Evolutionary conservation across 2,329 filamentous ascomycete genomes (phyloP).

Genomic region (Cladosporium colombiae): DNA sequence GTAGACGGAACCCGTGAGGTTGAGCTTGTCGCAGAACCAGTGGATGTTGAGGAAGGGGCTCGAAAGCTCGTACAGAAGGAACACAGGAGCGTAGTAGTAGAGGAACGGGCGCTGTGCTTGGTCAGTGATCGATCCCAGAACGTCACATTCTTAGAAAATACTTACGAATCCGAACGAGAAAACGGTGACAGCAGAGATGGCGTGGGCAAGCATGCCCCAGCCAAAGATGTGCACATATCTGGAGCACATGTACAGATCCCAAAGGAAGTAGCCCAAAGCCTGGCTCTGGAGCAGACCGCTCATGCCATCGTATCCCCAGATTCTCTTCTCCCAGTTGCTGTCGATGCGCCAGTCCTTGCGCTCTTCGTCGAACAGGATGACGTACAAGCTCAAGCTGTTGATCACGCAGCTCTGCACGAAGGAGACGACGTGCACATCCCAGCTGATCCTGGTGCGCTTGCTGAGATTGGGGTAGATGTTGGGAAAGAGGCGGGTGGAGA

Average conservation of each 20-base stretch:
- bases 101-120: slow-evolving; percentile 70
- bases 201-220: slow-evolving; percentile 74
- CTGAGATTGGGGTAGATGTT: slow-evolving; percentile 64
- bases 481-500: slow-evolving; percentile 66
- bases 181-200: slow-evolving; percentile 70
- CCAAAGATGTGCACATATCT: slow-evolving; percentile 72
- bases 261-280: slow-evolving; percentile 80
- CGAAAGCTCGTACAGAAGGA: slow-evolving; percentile 86
- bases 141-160: slow-evolving; percentile 27
- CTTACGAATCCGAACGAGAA: slow-evolving; percentile 79
- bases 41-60: slow-evolving; percentile 85
- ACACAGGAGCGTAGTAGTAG: slow-evolving; percentile 77
- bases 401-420: slow-evolving; percentile 74
- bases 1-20: slow-evolving; percentile 70
- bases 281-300: slow-evolving; percentile 73
- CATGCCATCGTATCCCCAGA: slow-evolving; percentile 77
- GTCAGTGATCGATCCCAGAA: slow-evolving; percentile 1
- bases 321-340: slow-evolving; percentile 63
- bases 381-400: slow-evolving; percentile 71
- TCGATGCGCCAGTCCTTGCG: slow-evolving; percentile 47
- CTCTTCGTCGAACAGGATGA: slow-evolving; percentile 69
- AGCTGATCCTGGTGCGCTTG: slow-evolving; percentile 69
- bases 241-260: slow-evolving; percentile 73
- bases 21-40: slow-evolving; percentile 88
- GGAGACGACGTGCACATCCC: slow-evolving; percentile 86